Evolutionary conservation across 768 basidiomycete genomes (phyloP), one percentile per base, ranked within the genome.

Genomic region (Lactarius tabidus): DNA sequence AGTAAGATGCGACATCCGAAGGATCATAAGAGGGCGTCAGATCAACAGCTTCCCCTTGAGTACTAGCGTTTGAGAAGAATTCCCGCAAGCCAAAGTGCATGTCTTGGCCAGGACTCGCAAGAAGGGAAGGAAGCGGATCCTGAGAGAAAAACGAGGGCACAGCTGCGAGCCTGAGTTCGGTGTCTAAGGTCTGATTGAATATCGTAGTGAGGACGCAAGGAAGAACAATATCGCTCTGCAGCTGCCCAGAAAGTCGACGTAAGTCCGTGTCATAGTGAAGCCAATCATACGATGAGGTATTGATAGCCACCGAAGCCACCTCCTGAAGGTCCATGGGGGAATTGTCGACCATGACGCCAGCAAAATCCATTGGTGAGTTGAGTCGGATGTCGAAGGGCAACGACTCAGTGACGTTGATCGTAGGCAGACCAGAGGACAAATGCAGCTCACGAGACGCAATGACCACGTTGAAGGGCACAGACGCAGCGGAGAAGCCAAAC

Each of bases 71-170:
- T 28, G 84, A 83, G 70, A 89, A 82, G 75, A 82, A 87, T 36
- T 77, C 76, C 2, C 73, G 70, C 41, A 95, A 77, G 68, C 80
- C 74, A 70, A 90, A 87, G 8, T 77, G 70, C 52, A 92, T 75
- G 3, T 73, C 51, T 57, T 81, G 74, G 10, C 84, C 85, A 17
- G 82, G 83, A 29, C 79, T 77, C 43, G 80, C 81, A 56, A 83
- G 76, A 57, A 89, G 76, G 26, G 85, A 79, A 20, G 89, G 84
- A 52, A 93, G 75, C 36, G 77, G 75, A 26, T 84, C 77, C 26
- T 77, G 67, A 14, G 82, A 77, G 77, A 97, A 96, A 74, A 84
- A 90, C 4, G 92, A 89, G 4, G 88, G 82, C 10, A 88, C 84
- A 26, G 91, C 73, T 31, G 83, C 83, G 67, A 98, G 71, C 2